Evolutionary conservation across 148 eudicot genomes (phyloP).

Genomic region (Oxyria digyna): DNA sequence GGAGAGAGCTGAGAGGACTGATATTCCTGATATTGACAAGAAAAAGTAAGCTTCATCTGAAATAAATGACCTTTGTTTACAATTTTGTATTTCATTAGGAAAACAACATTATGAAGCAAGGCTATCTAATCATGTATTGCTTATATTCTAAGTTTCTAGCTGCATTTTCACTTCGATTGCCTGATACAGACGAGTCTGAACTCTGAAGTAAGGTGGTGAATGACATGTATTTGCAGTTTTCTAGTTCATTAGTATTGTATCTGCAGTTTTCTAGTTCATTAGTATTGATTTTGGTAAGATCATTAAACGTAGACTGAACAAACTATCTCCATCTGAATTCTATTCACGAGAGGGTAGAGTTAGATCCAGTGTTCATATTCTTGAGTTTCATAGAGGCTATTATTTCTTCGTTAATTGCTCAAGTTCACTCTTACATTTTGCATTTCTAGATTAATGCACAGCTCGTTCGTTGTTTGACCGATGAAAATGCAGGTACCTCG

Average conservation of each 20-base stretch:
- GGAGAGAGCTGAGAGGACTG: constrained; percentile 35
- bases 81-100: neutral
- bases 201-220: too few relatives aligned
- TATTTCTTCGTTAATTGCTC: neutral
- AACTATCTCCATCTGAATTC: too few relatives aligned
- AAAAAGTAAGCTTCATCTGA: constrained; percentile 27
- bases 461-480: neutral
- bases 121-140: neutral
- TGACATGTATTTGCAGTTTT: too few relatives aligned
- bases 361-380: too few relatives aligned
- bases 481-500: constrained; percentile 29
- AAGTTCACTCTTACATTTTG: neutral
- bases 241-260: too few relatives aligned
- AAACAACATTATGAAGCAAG: neutral
- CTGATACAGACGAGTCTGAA: neutral
- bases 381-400: too few relatives aligned
- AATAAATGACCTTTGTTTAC: neutral
- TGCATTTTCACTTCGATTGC: neutral
- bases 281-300: too few relatives aligned
- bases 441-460: neutral
- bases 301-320: too few relatives aligned
- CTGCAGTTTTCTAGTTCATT: too few relatives aligned
- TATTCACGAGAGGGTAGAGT: too few relatives aligned
- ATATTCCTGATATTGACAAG: constrained; percentile 39
- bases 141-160: neutral